Evolutionary conservation across 805 yeast genomes (phyloP), one percentile per base, ranked within the genome.

Genomic region (Ogataea methanolica): DNA sequence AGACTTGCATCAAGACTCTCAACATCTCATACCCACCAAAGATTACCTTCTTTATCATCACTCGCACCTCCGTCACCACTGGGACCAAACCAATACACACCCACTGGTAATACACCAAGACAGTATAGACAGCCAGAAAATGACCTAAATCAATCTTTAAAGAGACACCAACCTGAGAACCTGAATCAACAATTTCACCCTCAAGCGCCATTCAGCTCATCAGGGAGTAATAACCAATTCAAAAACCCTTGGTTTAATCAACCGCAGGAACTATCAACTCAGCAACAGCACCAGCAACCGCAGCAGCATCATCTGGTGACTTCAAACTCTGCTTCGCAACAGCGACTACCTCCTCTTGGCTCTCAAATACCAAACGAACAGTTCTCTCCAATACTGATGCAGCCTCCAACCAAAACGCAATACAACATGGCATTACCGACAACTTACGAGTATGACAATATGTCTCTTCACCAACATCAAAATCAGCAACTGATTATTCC

Each of bases 401-500:
- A 48, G 29, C 44, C 52, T 14, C 52, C 52, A 16, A 33, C 50
- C 14, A 57, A 55, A 38, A 38, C 54, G 11, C 44, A 52, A 9
- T 59, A 51, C 42, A 54, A 53, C 29, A 41, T 53, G 26, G 49
- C 57, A 7, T 49, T 63, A 8, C 62, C 67, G 17, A 61, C 64
- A 2, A 63, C 67, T 1, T 62, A 53, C 42, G 67, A 62, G 43
- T 36, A 54, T 31, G 52, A 46, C 16, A 41, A 46, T 21, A 44
- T 46, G 46, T 16, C 38, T 12, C 44, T 19, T 16, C 55, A 42
- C 4, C 47, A 47, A 17, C 55, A 46, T 23, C 57, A 50, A 34
- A 53, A 46, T 23, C 57, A 50, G 33, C 59, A 53, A 21, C 58
- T 49, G n/a, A 58, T 62, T 22, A 47, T 62, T 5, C 69, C 69